Evolutionary conservation across 2,329 filamentous ascomycete species (phyloP), one percentile per base, ranked within the genome.

Genomic region (Penicillium nordicum): DNA sequence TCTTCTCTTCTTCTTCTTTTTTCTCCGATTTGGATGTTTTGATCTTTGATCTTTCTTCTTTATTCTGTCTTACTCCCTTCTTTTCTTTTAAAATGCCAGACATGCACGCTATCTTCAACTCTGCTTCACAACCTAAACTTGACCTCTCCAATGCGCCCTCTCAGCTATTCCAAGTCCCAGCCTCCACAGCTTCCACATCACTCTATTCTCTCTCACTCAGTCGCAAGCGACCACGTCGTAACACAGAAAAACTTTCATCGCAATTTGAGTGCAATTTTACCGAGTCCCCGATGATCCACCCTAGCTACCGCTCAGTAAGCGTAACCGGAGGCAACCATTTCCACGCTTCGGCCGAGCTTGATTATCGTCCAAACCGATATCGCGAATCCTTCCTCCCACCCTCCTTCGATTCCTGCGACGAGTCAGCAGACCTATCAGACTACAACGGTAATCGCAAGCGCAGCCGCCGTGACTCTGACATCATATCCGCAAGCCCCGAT

Each of bases 321-420:
- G 67, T 34, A 23, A 46, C 66, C 34, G 25, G 67, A 56, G 29
- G 21, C 12, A 60, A 68, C 56, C 63, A 66, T 49, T 57, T 62
- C 50, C 50, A 60, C 52, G 42, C 67, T 43, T 50, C 68, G 6
- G 67, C 68, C 11, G 74, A 76, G 53, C 53, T 72, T 47, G 75
- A 77, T 58, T 76, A 76, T 57, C 69, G 76, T 49, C 75, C 74
- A 27, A 78, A 72, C 64, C 70, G 76, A 48, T 78, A 77, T 61
- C 69, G 67, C 40, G 67, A 74, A 40, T 63, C 59, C 10, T 65
- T 63, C 40, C 62, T 59, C 10, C 62, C 63, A 18, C 63, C 62
- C 3, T 61, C 67, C 18, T 63, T 72, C 7, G 68, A 69, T 57
- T 63, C 53, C 25, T 68, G 67, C 25, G 58, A 69, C 38, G 66